A percentile compares a stretch with the other conserved stretches of the same genome.
phyloP scores from a whole-genome alignment of 495 filamentous ascomycete species.

The Pyrenula massariospora region DNA sequence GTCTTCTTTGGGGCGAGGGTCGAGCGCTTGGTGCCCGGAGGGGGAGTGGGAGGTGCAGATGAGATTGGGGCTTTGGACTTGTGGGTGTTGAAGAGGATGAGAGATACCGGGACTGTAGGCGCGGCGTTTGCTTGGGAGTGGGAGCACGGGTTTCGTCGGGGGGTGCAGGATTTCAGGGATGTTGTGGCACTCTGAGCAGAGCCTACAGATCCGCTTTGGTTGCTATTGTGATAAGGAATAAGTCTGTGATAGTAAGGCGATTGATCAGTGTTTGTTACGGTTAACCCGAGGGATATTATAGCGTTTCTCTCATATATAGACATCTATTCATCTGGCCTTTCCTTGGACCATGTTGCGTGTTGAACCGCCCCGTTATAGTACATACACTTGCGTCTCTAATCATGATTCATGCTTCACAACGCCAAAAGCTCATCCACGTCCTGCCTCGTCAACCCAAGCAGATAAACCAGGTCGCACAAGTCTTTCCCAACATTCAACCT shows the following conservation, averaged over 20 bases:
- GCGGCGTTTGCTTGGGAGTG: conserved; percentile 35
- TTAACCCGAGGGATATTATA: too few relatives aligned
- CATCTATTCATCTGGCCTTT: too few relatives aligned
- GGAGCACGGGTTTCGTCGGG: conserved; percentile 38
- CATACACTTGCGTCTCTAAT: too few relatives aligned
- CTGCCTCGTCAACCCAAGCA: conserved; percentile 64
- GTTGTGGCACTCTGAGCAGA: conserved; percentile 15
- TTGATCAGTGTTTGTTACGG: too few relatives aligned
- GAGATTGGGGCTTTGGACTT: conserved; percentile 40
- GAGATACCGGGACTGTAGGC: conserved; percentile 24
- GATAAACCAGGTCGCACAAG: conserved; percentile 69
- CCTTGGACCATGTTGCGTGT: too few relatives aligned
- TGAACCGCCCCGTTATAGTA: too few relatives aligned
- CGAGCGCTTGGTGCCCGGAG: conserved; percentile 7
- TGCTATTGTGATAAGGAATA: too few relatives aligned
- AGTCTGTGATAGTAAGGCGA: too few relatives aligned
- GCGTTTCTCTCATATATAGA: too few relatives aligned
- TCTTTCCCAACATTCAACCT: conserved; percentile 63
- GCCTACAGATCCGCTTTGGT: too few relatives aligned
- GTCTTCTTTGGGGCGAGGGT: conserved; percentile 29
- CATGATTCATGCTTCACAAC: background rate
- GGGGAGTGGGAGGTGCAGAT: conserved; percentile 17
- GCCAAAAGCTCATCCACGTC: conserved; percentile 43
- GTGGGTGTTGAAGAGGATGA: conserved; percentile 40
- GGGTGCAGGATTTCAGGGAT: conserved; percentile 26